Evolutionary conservation across 257 asterid species (phyloP), one percentile per base, ranked within the genome.

Genomic region (Apocynum venetum): DNA sequence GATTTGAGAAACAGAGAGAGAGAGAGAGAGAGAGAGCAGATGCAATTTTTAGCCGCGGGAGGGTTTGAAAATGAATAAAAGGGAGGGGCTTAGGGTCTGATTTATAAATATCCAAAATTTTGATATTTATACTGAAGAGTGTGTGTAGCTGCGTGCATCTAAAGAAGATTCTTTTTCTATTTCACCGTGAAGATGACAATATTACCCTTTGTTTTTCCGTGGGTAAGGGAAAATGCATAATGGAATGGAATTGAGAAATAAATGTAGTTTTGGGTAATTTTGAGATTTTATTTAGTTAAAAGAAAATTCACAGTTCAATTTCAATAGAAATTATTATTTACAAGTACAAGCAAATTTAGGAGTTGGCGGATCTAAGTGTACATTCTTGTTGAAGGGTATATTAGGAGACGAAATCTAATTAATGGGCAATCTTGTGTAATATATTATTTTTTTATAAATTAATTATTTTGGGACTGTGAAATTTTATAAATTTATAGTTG

Each of bases 51-150:
- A 49, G 76, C 83, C 84, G 87, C 87, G 85, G 85, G 85, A 81
- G 87, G 83, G 87, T 76, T 84, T 84, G 78, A 82, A 84, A 80
- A 80, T 31, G 70, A 80, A 73, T 68, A 51, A 57, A 84, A 14
- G 48, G 3, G 60, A 20, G 84, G 82, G 77, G 68, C 76, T 82
- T 76, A 82, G 82, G 76, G 80, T 25, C 74, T n/a, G 40, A 72
- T 79, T 73, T 64, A 79, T 64, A 79, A 79, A 73, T 79, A 72
- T 51, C 78, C 48, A 56, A 70, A 77, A 70, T 31, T 48, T 4
- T 25, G 15, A 17, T 68, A 43, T 7, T 0, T 9, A 44, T 68
- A 68, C 17, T 1, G 2, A 68, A 2, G 36, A 68, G 13, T 19
- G 52, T 41, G 12, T 40, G 12, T 41, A 46, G 49, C 7, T 4